Evolutionary conservation across 2,329 filamentous ascomycete species (phyloP).

Genomic region (Botrytis elliptica): DNA sequence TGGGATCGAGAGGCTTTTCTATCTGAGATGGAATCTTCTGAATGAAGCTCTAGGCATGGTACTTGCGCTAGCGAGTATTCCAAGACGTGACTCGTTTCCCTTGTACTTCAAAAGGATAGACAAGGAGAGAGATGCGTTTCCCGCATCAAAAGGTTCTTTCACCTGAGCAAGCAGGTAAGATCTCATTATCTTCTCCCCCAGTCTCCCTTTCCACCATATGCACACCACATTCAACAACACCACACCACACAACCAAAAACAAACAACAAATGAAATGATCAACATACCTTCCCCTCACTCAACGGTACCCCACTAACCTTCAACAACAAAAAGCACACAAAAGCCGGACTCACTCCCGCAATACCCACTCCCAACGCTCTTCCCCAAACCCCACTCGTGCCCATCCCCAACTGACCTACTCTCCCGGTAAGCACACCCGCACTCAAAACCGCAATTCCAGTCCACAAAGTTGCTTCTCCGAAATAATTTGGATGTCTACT

Average conservation of each 20-base stretch:
- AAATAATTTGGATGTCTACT: constrained; percentile 70
- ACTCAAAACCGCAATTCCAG: constrained; percentile 60
- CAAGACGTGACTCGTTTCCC: no score
- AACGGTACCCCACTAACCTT: constrained; percentile 64
- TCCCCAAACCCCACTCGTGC: constrained; percentile 46
- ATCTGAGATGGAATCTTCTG: neutral
- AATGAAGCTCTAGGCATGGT: neutral
- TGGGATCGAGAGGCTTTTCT: neutral
- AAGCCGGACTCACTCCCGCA: constrained; percentile 56
- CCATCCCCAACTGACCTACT: constrained; percentile 58
- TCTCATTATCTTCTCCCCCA: neutral
- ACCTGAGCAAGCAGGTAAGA: neutral
- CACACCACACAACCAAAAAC: neutral
- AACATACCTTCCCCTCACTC: constrained; percentile 56
- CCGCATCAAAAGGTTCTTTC: neutral
- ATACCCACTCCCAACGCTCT: constrained; percentile 46
- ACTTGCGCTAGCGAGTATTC: neutral
- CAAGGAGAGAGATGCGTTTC: neutral
- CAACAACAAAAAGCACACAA: constrained; percentile 61
- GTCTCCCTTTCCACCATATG: neutral
- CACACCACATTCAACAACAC: neutral
- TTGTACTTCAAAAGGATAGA: neutral
- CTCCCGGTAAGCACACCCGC: constrained; percentile 55
- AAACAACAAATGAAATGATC: neutral
- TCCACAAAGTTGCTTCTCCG: constrained; percentile 69